phyloP scores from a whole-genome alignment of 805 yeast species.

The Yamadazyma takamatsuzukensis region DNA sequence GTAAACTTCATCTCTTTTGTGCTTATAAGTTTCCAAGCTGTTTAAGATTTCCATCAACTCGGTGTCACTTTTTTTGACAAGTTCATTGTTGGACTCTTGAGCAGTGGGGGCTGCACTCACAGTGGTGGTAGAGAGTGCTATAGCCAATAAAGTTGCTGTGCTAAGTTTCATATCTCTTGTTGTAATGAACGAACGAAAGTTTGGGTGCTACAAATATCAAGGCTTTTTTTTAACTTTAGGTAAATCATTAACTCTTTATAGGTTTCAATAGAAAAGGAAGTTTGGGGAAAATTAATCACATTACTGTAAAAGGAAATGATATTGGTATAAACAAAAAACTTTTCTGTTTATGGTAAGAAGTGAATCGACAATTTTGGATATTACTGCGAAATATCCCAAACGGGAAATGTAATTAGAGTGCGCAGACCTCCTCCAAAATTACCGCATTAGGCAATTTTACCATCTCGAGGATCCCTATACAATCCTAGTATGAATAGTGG shows the following conservation, averaged over 20 bases:
- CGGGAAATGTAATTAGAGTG: slow-evolving; percentile 6
- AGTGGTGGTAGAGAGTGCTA: slow-evolving; percentile 6
- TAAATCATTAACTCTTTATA: no score
- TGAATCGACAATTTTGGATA: slow-evolving; percentile 2
- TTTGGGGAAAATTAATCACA: background rate
- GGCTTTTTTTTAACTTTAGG: no score
- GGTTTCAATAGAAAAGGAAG: no score
- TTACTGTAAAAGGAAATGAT: slow-evolving; percentile 1
- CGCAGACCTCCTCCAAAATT: no score
- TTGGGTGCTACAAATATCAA: no score
- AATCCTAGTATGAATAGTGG: slow-evolving; percentile 1
- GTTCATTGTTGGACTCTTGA: slow-evolving; percentile 11
- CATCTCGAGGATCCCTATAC: slow-evolving; percentile 1
- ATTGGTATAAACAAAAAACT: slow-evolving; percentile 5
- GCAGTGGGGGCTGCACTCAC: slow-evolving; percentile 13
- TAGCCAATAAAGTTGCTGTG: slow-evolving; percentile 12
- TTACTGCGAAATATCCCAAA: slow-evolving; percentile 1
- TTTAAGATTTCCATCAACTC: slow-evolving; percentile 17
- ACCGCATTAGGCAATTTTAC: slow-evolving; percentile 4
- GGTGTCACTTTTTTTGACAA: slow-evolving; percentile 13
- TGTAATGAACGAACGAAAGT: slow-evolving; percentile 10
- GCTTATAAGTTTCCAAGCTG: slow-evolving; percentile 19
- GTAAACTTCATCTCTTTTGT: slow-evolving; percentile 27
- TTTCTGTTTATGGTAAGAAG: slow-evolving; percentile 6
- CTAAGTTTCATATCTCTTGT: slow-evolving; percentile 16